Percentiles rank a stretch among this genome's conserved stretches.
Conservation (phyloP, 768 basidiomycete genomes). For the Tulasnella sp. region DNA sequence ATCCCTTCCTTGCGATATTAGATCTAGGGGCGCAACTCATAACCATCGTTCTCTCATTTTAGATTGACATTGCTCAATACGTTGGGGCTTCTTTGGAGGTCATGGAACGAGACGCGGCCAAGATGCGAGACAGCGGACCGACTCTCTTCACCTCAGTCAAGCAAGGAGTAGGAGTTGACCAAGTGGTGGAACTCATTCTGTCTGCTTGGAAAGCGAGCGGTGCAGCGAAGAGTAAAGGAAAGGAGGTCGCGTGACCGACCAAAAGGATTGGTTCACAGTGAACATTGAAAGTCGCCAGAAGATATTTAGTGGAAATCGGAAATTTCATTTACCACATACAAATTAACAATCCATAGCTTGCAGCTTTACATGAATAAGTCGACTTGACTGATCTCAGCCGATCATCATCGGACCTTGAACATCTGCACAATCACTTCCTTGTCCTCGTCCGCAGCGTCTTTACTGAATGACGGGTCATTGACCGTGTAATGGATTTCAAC, state of each 20-base stretch:
- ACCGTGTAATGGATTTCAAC: constrained; percentile 80
- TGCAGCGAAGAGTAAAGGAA: background rate
- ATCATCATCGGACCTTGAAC: constrained; percentile 70
- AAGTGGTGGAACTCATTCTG: constrained; percentile 73
- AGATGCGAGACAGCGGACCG: constrained; percentile 93
- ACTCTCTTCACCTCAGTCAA: constrained; percentile 87
- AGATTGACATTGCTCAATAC: constrained; percentile 92
- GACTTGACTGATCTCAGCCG: background rate
- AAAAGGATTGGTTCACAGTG: background rate
- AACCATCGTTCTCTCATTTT: background rate
- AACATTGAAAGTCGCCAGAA: background rate
- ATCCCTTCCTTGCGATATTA: background rate
- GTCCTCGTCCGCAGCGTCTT: constrained; percentile 30
- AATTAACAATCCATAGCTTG: background rate
- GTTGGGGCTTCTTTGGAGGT: constrained; percentile 91
- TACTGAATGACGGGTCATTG: constrained; percentile 35
- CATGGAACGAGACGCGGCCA: constrained; percentile 87
- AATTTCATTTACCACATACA: background rate
- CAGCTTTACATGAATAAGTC: background rate
- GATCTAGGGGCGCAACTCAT: background rate
- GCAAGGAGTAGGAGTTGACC: constrained; percentile 70
- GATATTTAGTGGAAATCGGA: background rate
- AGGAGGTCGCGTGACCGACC: background rate
- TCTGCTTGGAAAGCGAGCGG: constrained; percentile 71
- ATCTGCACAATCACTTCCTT: constrained; percentile 63